Evolutionary conservation across 2,329 filamentous ascomycete genomes (phyloP).

Genomic region (Cordyceps cateniannulata): DNA sequence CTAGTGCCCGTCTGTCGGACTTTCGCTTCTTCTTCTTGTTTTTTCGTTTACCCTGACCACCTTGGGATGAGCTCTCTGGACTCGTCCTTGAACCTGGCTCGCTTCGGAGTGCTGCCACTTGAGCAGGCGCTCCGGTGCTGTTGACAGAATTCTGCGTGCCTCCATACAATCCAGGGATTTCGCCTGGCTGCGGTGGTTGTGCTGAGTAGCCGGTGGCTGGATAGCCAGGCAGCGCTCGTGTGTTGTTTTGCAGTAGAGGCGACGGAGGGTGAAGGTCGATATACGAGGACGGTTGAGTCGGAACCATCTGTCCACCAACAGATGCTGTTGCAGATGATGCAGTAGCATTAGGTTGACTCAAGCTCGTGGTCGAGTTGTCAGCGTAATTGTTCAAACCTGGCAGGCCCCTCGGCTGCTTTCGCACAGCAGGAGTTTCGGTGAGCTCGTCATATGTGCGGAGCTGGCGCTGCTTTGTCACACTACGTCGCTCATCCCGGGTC

Average conservation of each 20-base stretch:
- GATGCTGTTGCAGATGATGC: not conserved
- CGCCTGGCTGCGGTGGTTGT: slow-evolving; percentile 30
- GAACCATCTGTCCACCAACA: not conserved
- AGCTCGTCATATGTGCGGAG: slow-evolving; percentile 8
- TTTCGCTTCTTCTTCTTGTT: slow-evolving; percentile 45
- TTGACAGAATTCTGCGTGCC: slow-evolving; percentile 8
- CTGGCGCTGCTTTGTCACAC: slow-evolving; percentile 1
- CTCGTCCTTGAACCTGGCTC: slow-evolving; percentile 44
- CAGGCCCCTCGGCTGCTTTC: slow-evolving; percentile 14
- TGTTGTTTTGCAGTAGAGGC: slow-evolving; percentile 65
- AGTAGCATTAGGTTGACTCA: slow-evolving; percentile 23
- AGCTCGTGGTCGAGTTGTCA: slow-evolving; percentile 5
- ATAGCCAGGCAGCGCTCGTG: slow-evolving; percentile 67
- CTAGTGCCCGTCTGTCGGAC: slow-evolving; percentile 42
- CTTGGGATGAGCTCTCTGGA: slow-evolving; percentile 54
- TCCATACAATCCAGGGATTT: slow-evolving; percentile 3
- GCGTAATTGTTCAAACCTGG: slow-evolving; percentile 27
- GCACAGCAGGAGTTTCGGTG: not conserved
- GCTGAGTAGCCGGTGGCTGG: slow-evolving; percentile 62
- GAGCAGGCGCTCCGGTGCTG: slow-evolving; percentile 35
- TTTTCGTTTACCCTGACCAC: slow-evolving; percentile 41
- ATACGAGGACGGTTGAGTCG: slow-evolving; percentile 15
- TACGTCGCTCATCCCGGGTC: not conserved
- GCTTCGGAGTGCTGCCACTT: slow-evolving; percentile 51
- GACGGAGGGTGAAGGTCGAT: slow-evolving; percentile 38